Evolutionary conservation across 2,329 filamentous ascomycete species (phyloP).

Genomic region (Phoma herbarum): DNA sequence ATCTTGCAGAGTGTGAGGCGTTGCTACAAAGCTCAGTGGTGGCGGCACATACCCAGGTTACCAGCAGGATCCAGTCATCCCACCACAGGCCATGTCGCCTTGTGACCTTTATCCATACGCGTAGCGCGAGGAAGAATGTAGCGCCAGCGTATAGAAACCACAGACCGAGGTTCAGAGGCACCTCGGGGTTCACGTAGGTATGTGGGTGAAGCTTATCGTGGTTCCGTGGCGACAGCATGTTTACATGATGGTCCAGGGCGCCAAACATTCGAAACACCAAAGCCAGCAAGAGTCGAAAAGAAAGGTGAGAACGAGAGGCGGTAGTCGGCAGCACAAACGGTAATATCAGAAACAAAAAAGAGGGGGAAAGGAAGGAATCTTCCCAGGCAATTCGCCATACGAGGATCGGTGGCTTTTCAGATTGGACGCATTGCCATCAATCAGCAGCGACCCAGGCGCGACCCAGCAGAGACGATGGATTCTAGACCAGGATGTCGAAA

Average conservation of each 20-base stretch:
- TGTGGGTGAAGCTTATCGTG: constrained; percentile 28
- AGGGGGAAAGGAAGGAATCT: constrained; percentile 24
- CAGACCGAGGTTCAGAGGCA: constrained; percentile 49
- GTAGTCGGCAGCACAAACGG: constrained; percentile 11
- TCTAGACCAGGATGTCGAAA: constrained; percentile 34
- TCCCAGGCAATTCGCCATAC: constrained; percentile 21
- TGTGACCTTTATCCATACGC: constrained; percentile 51
- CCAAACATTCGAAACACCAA: constrained; percentile 19
- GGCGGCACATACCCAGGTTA: constrained; percentile 46
- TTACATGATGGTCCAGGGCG: constrained; percentile 28
- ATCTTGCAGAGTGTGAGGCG: constrained; percentile 41
- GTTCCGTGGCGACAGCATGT: constrained; percentile 36
- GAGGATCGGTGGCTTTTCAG: constrained; percentile 32
- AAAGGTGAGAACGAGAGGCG: constrained; percentile 19
- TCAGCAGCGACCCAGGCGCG: constrained; percentile 23
- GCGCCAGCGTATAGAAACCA: constrained; percentile 53
- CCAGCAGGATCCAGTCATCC: constrained; percentile 52
- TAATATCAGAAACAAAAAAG: constrained; percentile 24
- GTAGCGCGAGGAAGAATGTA: constrained; percentile 46
- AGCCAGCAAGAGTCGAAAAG: constrained; percentile 16
- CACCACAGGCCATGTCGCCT: constrained; percentile 53
- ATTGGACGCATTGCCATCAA: constrained; percentile 25
- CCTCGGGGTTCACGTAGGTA: constrained; percentile 48
- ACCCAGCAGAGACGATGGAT: constrained; percentile 17
- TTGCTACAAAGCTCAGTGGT: background rate